A percentile compares a stretch with the other conserved stretches of the same genome.
Evolutionary conservation across 257 asterid species (phyloP).

Genomic region (Gentiana dahurica): DNA sequence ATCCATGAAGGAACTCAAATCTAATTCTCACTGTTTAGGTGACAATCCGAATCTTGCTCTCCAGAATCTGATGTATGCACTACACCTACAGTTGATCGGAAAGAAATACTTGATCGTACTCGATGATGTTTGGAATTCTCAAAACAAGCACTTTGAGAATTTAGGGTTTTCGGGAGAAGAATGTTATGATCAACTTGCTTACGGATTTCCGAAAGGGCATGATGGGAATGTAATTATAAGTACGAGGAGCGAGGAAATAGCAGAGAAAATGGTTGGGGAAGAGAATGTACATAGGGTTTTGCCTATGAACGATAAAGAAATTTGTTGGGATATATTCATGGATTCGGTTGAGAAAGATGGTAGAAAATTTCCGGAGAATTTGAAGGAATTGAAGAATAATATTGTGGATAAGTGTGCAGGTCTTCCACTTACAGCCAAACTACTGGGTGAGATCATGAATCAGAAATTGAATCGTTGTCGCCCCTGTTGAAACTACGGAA

Average conservation of each 20-base stretch:
- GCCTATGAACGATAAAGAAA: constrained; percentile 14
- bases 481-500: no score
- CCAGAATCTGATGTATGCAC: constrained; percentile 18
- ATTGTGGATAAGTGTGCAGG: constrained; percentile 22
- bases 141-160: constrained; percentile 3
- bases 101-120: constrained; percentile 30
- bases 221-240: constrained; percentile 31
- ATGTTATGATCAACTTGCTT: constrained; percentile 6
- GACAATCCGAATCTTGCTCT: constrained; percentile 5
- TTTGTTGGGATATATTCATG: constrained; percentile 33
- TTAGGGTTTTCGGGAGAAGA: constrained; percentile 13
- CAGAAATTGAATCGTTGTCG: not conserved
- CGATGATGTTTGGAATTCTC: constrained; percentile 27
- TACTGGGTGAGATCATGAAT: constrained; percentile 26
- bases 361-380: not conserved
- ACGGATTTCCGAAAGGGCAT: constrained; percentile 27
- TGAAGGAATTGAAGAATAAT: not conserved
- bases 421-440: constrained; percentile 37
- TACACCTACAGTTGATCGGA: constrained; percentile 25
- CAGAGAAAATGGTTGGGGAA: constrained; percentile 20
- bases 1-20: no score
- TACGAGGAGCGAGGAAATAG: constrained; percentile 16
- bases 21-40: not conserved
- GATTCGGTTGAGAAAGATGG: constrained; percentile 16
- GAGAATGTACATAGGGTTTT: constrained; percentile 20